Percentiles rank a stretch among this genome's conserved stretches.
Evolutionary conservation across 2,329 filamentous ascomycete genomes (phyloP).

Genomic region (Aspergillus clavatus): DNA sequence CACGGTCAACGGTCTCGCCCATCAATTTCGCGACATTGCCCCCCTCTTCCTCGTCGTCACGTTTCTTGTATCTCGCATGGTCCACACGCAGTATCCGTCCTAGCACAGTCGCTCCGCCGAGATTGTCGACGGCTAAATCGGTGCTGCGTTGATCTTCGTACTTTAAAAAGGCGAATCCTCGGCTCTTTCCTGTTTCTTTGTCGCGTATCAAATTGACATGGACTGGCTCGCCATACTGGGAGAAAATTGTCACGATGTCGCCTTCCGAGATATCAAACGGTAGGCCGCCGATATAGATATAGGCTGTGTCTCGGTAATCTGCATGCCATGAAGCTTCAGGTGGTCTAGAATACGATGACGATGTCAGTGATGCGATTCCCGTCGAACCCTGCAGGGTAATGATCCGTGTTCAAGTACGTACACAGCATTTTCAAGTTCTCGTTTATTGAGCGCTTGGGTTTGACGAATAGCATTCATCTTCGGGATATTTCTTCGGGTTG

Average conservation of each 20-base stretch:
- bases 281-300: slow-evolving; percentile 90
- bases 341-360: slow-evolving; percentile 47
- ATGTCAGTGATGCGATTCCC: slow-evolving; percentile 9
- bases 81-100: slow-evolving; percentile 81
- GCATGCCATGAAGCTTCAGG: slow-evolving; percentile 92
- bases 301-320: slow-evolving; percentile 96
- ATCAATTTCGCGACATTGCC: slow-evolving; percentile 47
- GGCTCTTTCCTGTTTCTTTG: slow-evolving; percentile 92
- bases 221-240: slow-evolving; percentile 90
- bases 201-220: slow-evolving; percentile 90
- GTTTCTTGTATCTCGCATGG: slow-evolving; percentile 84
- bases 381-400: background rate
- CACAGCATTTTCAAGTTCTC: slow-evolving; percentile 85
- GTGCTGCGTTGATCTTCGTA: slow-evolving; percentile 97
- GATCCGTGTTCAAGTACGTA: slow-evolving; percentile 43
- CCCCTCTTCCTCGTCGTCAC: slow-evolving; percentile 61
- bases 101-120: slow-evolving; percentile 78
- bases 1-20: slow-evolving; percentile 40
- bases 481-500: slow-evolving; percentile 3
- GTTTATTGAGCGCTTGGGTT: slow-evolving; percentile 88
- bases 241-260: slow-evolving; percentile 94
- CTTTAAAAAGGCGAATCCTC: slow-evolving; percentile 93
- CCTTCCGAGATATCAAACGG: slow-evolving; percentile 92
- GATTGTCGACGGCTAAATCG: slow-evolving; percentile 91
- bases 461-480: slow-evolving; percentile 91